Conservation (phyloP, 1,139 yeast genomes). For the Casaregolazyma lundiana region DNA sequence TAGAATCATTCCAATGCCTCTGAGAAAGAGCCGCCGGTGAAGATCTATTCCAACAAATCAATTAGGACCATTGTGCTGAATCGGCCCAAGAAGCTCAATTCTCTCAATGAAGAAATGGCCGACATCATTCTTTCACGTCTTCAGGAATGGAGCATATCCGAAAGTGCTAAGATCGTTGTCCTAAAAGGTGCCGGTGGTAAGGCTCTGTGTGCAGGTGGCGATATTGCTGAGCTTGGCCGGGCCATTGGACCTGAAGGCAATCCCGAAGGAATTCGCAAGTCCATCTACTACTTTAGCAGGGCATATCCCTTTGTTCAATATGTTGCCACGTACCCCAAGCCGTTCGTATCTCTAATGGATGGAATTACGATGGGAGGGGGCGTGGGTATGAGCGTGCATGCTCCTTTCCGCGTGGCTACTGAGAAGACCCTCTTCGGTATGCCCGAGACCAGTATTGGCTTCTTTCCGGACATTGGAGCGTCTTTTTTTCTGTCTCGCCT, state of each 20-base stretch:
- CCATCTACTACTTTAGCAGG: constrained; percentile 64
- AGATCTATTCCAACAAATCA: constrained; percentile 56
- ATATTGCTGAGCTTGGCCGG: constrained; percentile 64
- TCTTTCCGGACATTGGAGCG: constrained; percentile 94
- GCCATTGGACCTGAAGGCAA: constrained; percentile 45
- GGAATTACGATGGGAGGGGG: constrained; percentile 99
- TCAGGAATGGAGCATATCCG: constrained; percentile 68
- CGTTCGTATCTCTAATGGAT: constrained; percentile 77
- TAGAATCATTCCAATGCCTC: constrained; percentile 13
- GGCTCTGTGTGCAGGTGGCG: constrained; percentile 75
- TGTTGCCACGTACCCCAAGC: constrained; percentile 77
- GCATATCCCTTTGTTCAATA: constrained; percentile 82
- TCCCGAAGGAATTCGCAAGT: constrained; percentile 32
- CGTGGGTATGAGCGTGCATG: constrained; percentile 85
- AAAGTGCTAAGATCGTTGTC: constrained; percentile 58
- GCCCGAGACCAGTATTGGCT: constrained; percentile 97
- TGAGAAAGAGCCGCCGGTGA: constrained; percentile 49
- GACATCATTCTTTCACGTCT: constrained; percentile 67
- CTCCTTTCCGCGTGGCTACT: constrained; percentile 91
- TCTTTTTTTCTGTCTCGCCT: constrained; percentile 82
- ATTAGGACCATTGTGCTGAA: constrained; percentile 76
- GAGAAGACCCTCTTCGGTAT: constrained; percentile 88
- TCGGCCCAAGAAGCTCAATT: constrained; percentile 79
- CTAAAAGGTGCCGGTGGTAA: constrained; percentile 59
- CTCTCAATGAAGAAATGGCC: constrained; percentile 77